A percentile compares a stretch with the other conserved stretches of the same genome.
phyloP scores from a whole-genome alignment of 306 rosid species.

The Pyrus pyrifolia region DNA sequence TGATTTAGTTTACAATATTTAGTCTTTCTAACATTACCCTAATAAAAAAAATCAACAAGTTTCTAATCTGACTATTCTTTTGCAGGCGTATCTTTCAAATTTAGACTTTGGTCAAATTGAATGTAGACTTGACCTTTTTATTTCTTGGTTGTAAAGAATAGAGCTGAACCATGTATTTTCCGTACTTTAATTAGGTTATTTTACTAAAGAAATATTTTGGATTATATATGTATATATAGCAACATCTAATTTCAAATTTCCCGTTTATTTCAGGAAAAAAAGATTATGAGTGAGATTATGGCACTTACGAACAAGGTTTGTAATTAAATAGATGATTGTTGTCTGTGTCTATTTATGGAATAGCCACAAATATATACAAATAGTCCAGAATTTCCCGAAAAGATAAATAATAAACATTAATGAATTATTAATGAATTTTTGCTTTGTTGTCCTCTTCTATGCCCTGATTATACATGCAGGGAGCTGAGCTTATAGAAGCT shows the following conservation, averaged over 20 bases:
- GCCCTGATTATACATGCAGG: not conserved
- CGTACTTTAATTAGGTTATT: not conserved
- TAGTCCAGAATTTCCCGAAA: not conserved
- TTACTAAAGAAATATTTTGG: not conserved
- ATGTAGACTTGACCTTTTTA: too few species aligned
- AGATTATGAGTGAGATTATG: slow-evolving; percentile 17
- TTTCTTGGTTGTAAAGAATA: too few species aligned
- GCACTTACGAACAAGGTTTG: slow-evolving; percentile 26
- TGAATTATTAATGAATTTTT: not conserved
- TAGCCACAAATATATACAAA: not conserved
- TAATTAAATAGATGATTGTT: too few species aligned
- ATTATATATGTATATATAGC: not conserved
- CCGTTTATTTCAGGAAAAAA: slow-evolving; percentile 20
- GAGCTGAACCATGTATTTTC: too few species aligned
- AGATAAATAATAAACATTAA: not conserved
- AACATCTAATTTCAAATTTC: not conserved
- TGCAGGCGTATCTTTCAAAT: too few species aligned
- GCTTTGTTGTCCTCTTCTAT: not conserved
- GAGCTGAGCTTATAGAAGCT: slow-evolving; percentile 11
- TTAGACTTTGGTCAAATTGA: too few species aligned
- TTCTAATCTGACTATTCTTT: too few species aligned
- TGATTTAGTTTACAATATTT: too few species aligned
- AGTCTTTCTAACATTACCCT: too few species aligned
- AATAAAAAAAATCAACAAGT: too few species aligned
- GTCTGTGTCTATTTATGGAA: too few species aligned